Base-by-base conservation (phyloP, 2,329 filamentous ascomycete genomes). In the Myriosclerotinia scirpicola region DNA sequence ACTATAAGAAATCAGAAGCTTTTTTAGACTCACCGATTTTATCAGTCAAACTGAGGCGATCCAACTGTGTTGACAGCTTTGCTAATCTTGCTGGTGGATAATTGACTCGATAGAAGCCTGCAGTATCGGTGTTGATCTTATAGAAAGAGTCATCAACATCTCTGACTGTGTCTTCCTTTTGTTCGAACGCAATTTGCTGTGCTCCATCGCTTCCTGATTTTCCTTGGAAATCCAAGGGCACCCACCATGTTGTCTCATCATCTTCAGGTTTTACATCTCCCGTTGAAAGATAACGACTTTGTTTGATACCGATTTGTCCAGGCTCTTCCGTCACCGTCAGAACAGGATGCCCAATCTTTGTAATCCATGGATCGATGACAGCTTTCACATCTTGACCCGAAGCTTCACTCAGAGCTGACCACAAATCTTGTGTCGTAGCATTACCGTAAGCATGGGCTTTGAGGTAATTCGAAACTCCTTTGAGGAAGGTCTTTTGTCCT, bases 321-420 rank as follows among this genome's bases (percentile, higher is more conserved):
- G 89, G 86, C 77, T 94, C 88, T 79, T 98, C 95, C 30, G 89
- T 84, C 20, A 98, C 86, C 2, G 91, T 96, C 26, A 99, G 80
- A 17, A 98, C 88, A 0, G 95, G 95, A 79, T 97, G 96, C 1
- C 95, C 95, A 71, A 98, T 96, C 80, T 94, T 95, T 73, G 90
- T 88, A 75, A 98, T 97, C 95, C 95, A 99, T 22, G 90, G 88
- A 71, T 92, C 84, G 93, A 99, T 99, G 75, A 98, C 90, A 59
- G 83, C 83, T 71, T 89, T 88, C 46, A 99, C 90, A 75, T 98
- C 91, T 77, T 92, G 87, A 44, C 92, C 92, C 11, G 94, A 97
- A 5, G 91, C 92, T 74, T 96, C 87, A 76, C 90, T 91, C 58
- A 99, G 82, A 11, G 94, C 92, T 67, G 87, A 84, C 95, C 95